Percentiles rank a stretch among this genome's conserved stretches.
Conservation (phyloP, 345 rosid species). For the Linum tenue region DNA sequence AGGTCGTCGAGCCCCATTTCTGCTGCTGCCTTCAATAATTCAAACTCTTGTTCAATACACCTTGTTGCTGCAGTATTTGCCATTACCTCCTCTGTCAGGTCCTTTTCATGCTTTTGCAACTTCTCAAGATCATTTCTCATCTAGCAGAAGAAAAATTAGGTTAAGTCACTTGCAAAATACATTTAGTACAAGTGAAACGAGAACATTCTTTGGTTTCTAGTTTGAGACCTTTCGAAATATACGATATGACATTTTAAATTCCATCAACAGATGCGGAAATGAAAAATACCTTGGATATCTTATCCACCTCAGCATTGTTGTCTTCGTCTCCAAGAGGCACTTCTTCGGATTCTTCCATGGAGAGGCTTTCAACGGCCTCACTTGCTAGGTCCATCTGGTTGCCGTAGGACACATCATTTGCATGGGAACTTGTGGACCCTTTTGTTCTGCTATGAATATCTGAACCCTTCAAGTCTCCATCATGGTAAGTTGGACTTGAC, state of each 20-base stretch:
- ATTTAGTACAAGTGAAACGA: not conserved
- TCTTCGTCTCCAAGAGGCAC: conserved; percentile 13
- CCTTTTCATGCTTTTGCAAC: conserved; percentile 26
- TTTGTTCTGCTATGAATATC: conserved; percentile 26
- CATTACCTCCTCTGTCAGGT: conserved; percentile 29
- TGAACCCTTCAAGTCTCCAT: conserved; percentile 35
- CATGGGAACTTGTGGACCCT: conserved; percentile 16
- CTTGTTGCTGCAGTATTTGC: conserved; percentile 32
- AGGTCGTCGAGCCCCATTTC: conserved; percentile 44
- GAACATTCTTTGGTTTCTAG: not conserved
- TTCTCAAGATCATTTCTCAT: conserved; percentile 19
- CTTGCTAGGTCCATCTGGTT: not conserved
- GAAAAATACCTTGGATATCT: conserved; percentile 1
- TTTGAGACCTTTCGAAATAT: not conserved
- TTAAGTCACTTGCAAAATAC: not conserved
- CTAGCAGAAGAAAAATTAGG: conserved; percentile 29
- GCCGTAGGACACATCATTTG: conserved; percentile 13
- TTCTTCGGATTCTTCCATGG: conserved; percentile 10
- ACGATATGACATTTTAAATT: conserved; percentile 4
- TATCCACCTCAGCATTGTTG: conserved; percentile 14
- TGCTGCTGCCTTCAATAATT: conserved; percentile 43
- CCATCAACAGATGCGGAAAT: not conserved
- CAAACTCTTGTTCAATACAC: conserved; percentile 44
- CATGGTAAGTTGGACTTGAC: conserved; percentile 32
- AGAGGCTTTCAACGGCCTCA: not conserved